Conservation (phyloP, 225 moss, liverwort and hornwort species). For the Asterella californica region DNA sequence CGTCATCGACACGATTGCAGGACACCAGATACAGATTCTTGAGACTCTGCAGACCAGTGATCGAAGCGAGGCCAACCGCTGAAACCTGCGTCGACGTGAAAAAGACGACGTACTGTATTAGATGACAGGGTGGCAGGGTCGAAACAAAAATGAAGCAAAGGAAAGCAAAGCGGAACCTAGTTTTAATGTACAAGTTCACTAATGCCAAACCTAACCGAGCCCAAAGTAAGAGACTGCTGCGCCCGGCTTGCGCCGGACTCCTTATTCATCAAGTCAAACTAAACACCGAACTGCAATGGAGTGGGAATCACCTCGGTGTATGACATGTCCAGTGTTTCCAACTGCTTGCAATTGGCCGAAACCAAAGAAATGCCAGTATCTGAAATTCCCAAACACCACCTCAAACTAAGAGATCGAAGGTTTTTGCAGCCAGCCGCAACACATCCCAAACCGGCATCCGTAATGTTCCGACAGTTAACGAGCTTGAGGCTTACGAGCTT, state of each 20-base stretch:
- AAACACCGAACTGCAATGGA: no score
- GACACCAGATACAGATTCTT: slow-evolving; percentile 49
- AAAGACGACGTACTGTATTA: not conserved
- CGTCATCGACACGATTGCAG: slow-evolving; percentile 56
- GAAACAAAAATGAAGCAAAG: not conserved
- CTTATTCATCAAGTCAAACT: no score
- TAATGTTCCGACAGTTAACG: slow-evolving; percentile 40
- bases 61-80: slow-evolving; percentile 36
- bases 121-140: not conserved
- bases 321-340: slow-evolving; percentile 53
- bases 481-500: slow-evolving; percentile 49
- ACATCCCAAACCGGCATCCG: slow-evolving; percentile 44
- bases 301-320: slow-evolving; percentile 42
- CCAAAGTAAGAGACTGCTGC: no score
- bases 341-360: slow-evolving; percentile 42
- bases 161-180: not conserved
- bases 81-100: slow-evolving; percentile 35
- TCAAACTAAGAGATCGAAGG: slow-evolving; percentile 42
- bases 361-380: slow-evolving; percentile 46
- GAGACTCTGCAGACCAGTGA: slow-evolving; percentile 42
- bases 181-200: no score
- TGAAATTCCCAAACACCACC: slow-evolving; percentile 45
- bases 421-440: slow-evolving; percentile 44
- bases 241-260: no score
- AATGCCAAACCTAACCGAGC: no score